Percentiles rank a stretch among this genome's conserved stretches.
phyloP scores from a whole-genome alignment of 2,329 filamentous ascomycete genomes.

The Neopestalotiopsis sp. region DNA sequence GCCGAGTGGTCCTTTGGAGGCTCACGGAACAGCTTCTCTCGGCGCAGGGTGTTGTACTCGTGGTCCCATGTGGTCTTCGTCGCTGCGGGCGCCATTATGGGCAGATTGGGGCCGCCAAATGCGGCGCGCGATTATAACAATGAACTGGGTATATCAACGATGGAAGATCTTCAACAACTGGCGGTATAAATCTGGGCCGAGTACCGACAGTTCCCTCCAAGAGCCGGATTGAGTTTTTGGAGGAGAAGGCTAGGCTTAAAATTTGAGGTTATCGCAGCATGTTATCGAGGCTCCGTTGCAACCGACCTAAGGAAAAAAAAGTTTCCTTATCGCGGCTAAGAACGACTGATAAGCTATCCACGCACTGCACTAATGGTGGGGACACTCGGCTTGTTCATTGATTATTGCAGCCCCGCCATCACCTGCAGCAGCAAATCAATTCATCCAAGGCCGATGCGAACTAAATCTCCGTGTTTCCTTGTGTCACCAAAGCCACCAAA shows the following conservation, averaged over 20 bases:
- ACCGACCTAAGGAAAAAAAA: conserved; percentile 14
- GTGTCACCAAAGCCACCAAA: neutral
- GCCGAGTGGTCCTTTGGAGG: conserved; percentile 87
- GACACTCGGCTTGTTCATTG: neutral
- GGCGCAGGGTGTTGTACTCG: conserved; percentile 83
- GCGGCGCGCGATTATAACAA: neutral
- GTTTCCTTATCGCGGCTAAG: conserved; percentile 12
- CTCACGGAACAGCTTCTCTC: conserved; percentile 87
- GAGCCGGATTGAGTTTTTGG: neutral
- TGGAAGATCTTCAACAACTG: neutral
- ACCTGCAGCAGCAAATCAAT: neutral
- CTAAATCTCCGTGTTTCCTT: neutral
- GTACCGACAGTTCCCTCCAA: neutral
- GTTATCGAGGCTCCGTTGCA: neutral
- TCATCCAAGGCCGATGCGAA: neutral
- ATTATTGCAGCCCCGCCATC: conserved; percentile 2
- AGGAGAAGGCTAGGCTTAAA: neutral
- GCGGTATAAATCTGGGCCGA: neutral
- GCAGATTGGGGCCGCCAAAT: conserved; percentile 6
- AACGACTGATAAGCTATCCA: conserved; percentile 8
- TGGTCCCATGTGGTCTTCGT: conserved; percentile 80
- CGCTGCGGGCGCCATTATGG: conserved; percentile 59
- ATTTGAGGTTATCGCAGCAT: conserved; percentile 11
- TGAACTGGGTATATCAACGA: neutral
- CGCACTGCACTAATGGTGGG: neutral